Conservation (phyloP, 2,329 filamentous ascomycete species). For the Paecilomyces fulvus region DNA sequence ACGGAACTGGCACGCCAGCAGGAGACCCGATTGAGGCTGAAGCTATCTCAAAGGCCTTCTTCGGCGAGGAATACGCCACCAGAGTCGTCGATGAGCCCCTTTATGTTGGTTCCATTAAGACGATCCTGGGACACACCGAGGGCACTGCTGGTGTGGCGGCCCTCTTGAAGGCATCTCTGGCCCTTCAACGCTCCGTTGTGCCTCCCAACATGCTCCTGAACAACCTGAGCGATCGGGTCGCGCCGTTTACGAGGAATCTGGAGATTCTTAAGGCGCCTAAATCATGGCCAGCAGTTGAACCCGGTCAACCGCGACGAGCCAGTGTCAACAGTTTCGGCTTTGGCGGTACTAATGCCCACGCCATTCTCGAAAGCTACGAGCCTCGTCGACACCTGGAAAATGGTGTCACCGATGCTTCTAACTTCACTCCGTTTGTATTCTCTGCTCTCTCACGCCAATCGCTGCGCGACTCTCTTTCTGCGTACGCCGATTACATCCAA, state of each 20-base stretch:
- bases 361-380: slow-evolving; percentile 29
- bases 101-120: slow-evolving; percentile 27
- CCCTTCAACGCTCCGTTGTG: neutral
- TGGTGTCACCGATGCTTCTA: too few relatives aligned
- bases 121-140: slow-evolving; percentile 35
- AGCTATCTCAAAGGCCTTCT: slow-evolving; percentile 18
- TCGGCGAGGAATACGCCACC: slow-evolving; percentile 2
- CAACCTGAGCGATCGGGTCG: slow-evolving; percentile 6
- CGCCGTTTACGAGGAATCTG: slow-evolving; percentile 6
- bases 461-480: neutral
- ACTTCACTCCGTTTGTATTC: neutral
- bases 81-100: slow-evolving; percentile 1
- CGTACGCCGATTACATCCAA: neutral
- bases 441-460: neutral
- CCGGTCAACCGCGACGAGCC: slow-evolving; percentile 21
- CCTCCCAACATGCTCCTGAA: neutral
- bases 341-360: slow-evolving; percentile 36
- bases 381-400: neutral
- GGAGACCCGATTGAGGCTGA: slow-evolving; percentile 23
- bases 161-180: neutral
- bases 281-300: slow-evolving; percentile 14
- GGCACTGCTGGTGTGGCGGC: neutral
- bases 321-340: slow-evolving; percentile 42
- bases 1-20: slow-evolving; percentile 35
- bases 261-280: slow-evolving; percentile 8